Base-by-base conservation (phyloP, 129 eudicot genomes). In the Tagetes erecta region DNA sequence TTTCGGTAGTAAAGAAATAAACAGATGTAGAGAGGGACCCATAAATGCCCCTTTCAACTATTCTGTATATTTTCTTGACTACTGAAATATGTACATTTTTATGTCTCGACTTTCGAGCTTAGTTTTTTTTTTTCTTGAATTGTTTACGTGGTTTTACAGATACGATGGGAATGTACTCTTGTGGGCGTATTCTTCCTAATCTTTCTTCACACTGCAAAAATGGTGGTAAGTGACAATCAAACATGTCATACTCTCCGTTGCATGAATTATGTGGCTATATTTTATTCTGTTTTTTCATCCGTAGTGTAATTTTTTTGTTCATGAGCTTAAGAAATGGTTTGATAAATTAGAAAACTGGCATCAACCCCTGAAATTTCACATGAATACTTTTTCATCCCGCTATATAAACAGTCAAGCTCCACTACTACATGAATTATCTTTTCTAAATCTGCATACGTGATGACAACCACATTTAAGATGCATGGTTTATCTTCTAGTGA, bases 101-200 rank as follows among this genome's bases (percentile, higher is more conserved):
- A 6, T 40, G 44, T 41, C 0, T 4, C 7, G 5, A 41, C 7
- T 39, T 39, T 39, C 41, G 27, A 20, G 27, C 27, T 20, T 20
- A 20, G 27, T 20, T 20, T 20, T 20, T 20, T 46, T 10, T 46
- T 39, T 39, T 39, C 1, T 3, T 44, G 63, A 3, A 9, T 35
- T 50, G 20, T 34, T 42, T 66, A 71, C 49, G 33, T 44, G 31
- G 49, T 70, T 49, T 14, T 69, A 38, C 87, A 95, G 99, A 83
- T 89, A 85, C 75, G 78, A 31, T 91, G 99, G 97, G 82, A 88
- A 68, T 77, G 93, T 74, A 82, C 89, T 0, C 74, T 85, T 62
- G 76, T 91, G 34, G 99, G 99, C 3, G 1, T 80, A 9, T 35
- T 73, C 62, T 88, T 95, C 80, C 85, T 95, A 62, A 9, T 47